Base-by-base conservation (phyloP, 2,329 filamentous ascomycete species). In the Claviceps sp. region DNA sequence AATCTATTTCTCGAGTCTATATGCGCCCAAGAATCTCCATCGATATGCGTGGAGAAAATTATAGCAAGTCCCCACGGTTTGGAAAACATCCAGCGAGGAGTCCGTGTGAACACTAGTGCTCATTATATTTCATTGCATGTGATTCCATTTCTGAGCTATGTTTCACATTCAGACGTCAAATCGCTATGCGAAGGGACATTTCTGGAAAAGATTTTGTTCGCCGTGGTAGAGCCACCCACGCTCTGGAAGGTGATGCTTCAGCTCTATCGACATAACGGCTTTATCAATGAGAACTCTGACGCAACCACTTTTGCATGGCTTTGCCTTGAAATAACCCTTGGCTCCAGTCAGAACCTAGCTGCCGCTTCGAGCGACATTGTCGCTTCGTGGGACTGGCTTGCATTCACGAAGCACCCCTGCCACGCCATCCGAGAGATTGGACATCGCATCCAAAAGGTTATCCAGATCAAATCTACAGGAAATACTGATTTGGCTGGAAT, bases 391-490 rank as follows among this genome's bases (percentile, higher is more conserved):
- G 54, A 64, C 0, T 34, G 53, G 0, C 54, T 56, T 5, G 50
- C 59, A 0, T 56, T 68, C 22, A 59, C 67, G 1, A 52, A 60
- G 2, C 37, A 64, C 38, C 4, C 59, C 45, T 56, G 53, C 2
- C 56, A 61, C 10, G 48, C 57, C 5, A 62, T 61, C 0, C 56
- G 63, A 8, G 57, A 58, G 4, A 45, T 64, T 8, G 64, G 58
- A 0, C 68, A 70, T 52, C 65, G 60, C 19, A 71, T 74, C 45
- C 60, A 70, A 37, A 72, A 70, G 41, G 57, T 67, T 1, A 50
- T 74, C 5, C 55, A 64, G 19, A 52, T 68, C 42, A 62, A 62
- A 22, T 62, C 63, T 2, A 51, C 58, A 0, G 54, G 55, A 0
- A 42, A 50, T 0, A 8, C 34, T 13, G 40, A 10, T 8, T 50